Percentiles rank a stretch among this genome's conserved stretches.
Conservation (phyloP, 495 filamentous ascomycete species). For the Penicillium arizonense region DNA sequence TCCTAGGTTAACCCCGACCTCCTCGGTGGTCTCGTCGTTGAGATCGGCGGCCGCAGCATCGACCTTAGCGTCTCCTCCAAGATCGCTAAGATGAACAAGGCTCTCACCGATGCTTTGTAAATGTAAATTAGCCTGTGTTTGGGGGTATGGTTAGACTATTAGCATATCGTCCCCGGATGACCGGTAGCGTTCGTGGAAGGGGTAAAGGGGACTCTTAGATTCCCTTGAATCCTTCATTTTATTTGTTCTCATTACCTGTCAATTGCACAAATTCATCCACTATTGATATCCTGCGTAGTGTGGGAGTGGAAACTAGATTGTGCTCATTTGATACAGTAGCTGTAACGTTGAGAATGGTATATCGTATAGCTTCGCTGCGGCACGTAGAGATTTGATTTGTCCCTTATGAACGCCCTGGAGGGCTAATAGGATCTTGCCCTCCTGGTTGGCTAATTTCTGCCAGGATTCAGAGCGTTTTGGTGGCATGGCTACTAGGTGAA, state of each 20-base stretch:
- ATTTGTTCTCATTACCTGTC: constrained; percentile 31
- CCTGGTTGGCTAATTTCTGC: no score
- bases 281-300: background rate
- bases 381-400: no score
- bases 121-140: constrained; percentile 41
- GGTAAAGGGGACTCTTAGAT: constrained; percentile 5
- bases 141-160: constrained; percentile 23
- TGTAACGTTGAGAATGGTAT: no score
- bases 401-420: no score
- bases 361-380: no score
- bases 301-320: no score
- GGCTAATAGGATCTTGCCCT: no score
- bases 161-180: constrained; percentile 29
- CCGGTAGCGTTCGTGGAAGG: constrained; percentile 29
- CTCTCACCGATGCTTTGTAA: constrained; percentile 94
- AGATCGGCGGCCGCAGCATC: constrained; percentile 96
- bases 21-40: constrained; percentile 88
- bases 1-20: constrained; percentile 88
- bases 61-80: constrained; percentile 93
- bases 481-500: no score
- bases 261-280: constrained; percentile 23
- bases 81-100: constrained; percentile 98
- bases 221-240: constrained; percentile 15
- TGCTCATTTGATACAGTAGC: no score
- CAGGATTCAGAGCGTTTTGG: no score